Evolutionary conservation across 345 rosid species (phyloP), one percentile per base, ranked within the genome.

Genomic region (Gossypium longicalyx): DNA sequence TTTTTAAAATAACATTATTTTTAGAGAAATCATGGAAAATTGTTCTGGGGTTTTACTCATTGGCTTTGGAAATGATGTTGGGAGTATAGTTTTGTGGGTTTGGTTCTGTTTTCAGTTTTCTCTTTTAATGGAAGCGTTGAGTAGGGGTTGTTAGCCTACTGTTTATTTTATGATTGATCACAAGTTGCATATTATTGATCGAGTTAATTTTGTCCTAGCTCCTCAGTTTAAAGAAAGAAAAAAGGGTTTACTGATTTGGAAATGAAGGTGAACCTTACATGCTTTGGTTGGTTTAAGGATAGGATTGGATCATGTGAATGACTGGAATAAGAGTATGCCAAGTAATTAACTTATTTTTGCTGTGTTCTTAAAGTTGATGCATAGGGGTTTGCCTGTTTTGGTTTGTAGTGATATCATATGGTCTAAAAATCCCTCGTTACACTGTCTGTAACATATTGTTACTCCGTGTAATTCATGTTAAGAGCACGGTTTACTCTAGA

Each of bases 251-350:
- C 16, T n/a, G 47, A 52, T 53, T 29, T 29, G n/a, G 60, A 70
- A 69, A 29, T 51, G 47, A 69, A 69, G 58, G 23, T 57, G 61
- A 70, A 29, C 25, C 12, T 52, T 70, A 0, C 61, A 52, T 27
- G 73, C 60, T 29, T 52, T 70, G 73, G 11, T 51, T 70, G 23
- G 58, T 7, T 22, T 9, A 45, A 23, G 72, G 43, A 25, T 29
- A 52, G 73, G 73, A 52, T 10, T 52, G 60, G 73, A 70, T 70
- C 73, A 5, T 69, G 45, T 17, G 19, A 27, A 51, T 69, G 59
- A 51, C 19, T 23, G 17, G 58, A 53, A 49, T 68, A 34, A 48
- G 56, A 34, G 38, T 23, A 12, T 25, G 34, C 71, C 71, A 22
- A 22, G 41, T 47, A 45, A 22, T 45, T 66, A 45, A 13, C 38